A percentile compares a stretch with the other conserved stretches of the same genome.
Evolutionary conservation across 2,329 filamentous ascomycete genomes (phyloP).

Genomic region (Monosporascus cannonballus): DNA sequence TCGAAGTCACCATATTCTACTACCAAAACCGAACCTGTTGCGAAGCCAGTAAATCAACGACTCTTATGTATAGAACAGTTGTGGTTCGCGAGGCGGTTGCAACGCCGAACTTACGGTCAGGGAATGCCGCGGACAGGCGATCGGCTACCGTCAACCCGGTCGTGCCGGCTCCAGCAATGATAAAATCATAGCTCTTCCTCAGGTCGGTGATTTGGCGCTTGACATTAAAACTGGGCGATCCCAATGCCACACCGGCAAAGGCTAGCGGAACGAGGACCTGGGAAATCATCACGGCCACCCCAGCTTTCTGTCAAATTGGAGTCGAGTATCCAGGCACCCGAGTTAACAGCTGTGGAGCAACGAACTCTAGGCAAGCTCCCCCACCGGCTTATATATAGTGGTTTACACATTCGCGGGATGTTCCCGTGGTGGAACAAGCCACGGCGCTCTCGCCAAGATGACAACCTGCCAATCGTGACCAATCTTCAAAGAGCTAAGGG

Average conservation of each 20-base stretch:
- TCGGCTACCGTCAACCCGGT: slow-evolving; percentile 28
- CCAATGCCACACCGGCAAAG: background rate
- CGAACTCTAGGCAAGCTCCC: no score
- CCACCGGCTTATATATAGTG: no score
- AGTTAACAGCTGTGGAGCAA: no score
- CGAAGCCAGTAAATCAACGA: background rate
- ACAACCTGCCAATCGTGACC: no score
- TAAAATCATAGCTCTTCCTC: slow-evolving; percentile 23
- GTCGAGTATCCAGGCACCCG: no score
- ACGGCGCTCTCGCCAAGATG: no score
- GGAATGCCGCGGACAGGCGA: slow-evolving; percentile 24
- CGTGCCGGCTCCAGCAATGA: slow-evolving; percentile 27
- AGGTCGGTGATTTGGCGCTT: slow-evolving; percentile 22
- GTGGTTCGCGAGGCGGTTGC: background rate
- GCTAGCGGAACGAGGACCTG: background rate
- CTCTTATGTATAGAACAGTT: background rate
- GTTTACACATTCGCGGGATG: no score
- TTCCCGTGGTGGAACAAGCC: no score
- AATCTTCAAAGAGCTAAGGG: no score
- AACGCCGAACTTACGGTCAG: slow-evolving; percentile 12
- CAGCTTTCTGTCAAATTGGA: no score
- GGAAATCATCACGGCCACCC: background rate
- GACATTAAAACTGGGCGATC: background rate
- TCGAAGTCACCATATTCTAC: slow-evolving; percentile 7
- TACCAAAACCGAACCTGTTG: slow-evolving; percentile 13